Conservation (phyloP, 1,284 basidiomycete species). For the Polyporus tsugae region DNA sequence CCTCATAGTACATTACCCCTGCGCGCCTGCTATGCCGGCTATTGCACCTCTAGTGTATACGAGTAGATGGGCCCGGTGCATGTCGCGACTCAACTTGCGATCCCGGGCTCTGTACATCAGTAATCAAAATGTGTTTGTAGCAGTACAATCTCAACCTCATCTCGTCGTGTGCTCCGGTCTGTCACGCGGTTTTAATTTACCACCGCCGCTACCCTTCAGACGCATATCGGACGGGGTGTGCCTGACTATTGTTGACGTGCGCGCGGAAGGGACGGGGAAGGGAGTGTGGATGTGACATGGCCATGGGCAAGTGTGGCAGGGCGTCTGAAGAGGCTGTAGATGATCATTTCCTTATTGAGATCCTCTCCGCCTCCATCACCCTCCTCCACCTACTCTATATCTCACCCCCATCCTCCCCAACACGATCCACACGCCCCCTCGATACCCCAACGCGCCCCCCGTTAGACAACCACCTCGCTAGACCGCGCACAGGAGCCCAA, state of each 20-base stretch:
- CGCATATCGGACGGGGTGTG: neutral
- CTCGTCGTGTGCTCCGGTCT: neutral
- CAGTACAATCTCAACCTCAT: conserved; percentile 21
- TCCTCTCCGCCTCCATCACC: conserved; percentile 23
- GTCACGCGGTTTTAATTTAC: neutral
- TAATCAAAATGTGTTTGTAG: conserved; percentile 37
- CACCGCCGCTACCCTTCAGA: neutral
- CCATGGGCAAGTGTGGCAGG: neutral
- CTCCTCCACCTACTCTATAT: conserved; percentile 1
- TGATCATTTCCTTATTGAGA: conserved; percentile 28
- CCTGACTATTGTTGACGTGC: neutral
- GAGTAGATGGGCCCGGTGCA: conserved; percentile 29
- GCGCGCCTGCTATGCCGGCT: conserved; percentile 22
- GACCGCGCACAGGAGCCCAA: neutral
- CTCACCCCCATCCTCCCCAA: conserved; percentile 11
- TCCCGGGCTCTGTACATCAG: conserved; percentile 35
- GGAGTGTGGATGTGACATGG: neutral
- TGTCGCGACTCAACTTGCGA: conserved; percentile 43
- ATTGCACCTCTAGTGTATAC: conserved; percentile 25
- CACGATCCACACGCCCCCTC: conserved; percentile 7
- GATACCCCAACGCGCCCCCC: conserved; percentile 7
- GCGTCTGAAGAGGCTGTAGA: conserved; percentile 14
- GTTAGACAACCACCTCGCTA: neutral
- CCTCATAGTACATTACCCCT: conserved; percentile 17
- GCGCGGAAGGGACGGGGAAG: conserved; percentile 3